Evolutionary conservation across 257 asterid species (phyloP).

Genomic region (Dorcoceras hygrometricum): DNA sequence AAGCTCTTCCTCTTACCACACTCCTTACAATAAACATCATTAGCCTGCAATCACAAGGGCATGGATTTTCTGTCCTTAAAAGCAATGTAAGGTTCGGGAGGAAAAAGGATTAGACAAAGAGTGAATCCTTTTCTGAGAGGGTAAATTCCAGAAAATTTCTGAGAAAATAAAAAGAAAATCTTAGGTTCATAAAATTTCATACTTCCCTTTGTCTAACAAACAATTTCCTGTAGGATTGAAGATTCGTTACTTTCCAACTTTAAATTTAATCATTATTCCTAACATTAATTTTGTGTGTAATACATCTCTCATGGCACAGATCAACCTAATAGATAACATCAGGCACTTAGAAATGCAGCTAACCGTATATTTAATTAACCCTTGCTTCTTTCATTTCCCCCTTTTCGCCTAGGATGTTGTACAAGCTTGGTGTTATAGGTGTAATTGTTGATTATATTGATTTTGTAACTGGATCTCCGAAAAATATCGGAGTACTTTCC

Average conservation of each 20-base stretch:
- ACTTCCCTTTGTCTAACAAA: not conserved
- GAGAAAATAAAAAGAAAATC: not conserved
- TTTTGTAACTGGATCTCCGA: not conserved
- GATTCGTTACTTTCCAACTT: not conserved
- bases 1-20: conserved; percentile 3
- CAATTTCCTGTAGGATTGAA: not conserved
- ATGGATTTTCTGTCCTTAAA: not conserved
- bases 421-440: not conserved
- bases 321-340: not conserved
- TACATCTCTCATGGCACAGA: not conserved
- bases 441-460: not conserved
- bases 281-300: not conserved
- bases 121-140: not conserved
- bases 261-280: not conserved
- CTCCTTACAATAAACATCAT: not conserved
- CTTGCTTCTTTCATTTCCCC: not conserved
- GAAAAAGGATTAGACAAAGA: not conserved
- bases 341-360: not conserved
- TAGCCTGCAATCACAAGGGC: not conserved
- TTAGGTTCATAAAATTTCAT: not conserved
- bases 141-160: not conserved
- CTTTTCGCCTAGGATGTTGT: not conserved
- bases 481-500: not conserved
- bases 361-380: not conserved
- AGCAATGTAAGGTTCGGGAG: not conserved